Conservation (phyloP, 208 protist species). For the Leishmania tarentolae region DNA sequence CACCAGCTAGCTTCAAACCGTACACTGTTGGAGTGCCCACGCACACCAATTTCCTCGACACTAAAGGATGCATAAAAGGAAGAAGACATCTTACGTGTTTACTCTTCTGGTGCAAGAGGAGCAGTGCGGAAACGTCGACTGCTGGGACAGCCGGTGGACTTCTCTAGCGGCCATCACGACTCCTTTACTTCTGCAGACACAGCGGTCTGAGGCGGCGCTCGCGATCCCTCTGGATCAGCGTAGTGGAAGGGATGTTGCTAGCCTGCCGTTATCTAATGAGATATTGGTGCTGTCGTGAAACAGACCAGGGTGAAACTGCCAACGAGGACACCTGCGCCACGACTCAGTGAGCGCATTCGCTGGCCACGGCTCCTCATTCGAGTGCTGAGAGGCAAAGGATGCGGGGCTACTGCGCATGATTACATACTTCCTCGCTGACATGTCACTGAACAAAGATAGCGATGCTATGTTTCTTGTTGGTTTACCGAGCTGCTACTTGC, state of each 20-base stretch:
- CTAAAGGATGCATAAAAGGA: background rate
- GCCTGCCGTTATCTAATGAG: conserved; percentile 4
- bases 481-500: conserved; percentile 54
- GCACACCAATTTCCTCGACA: background rate
- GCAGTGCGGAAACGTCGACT: background rate
- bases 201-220: conserved; percentile 23
- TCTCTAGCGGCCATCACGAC: conserved; percentile 4
- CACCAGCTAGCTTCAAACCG: background rate
- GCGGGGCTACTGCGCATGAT: conserved; percentile 16
- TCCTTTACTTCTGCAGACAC: background rate
- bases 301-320: conserved; percentile 37
- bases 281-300: conserved; percentile 30
- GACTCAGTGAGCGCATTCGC: conserved; percentile 57
- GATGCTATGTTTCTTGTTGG: conserved; percentile 53
- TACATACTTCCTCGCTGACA: conserved; percentile 57
- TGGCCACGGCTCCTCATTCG: conserved; percentile 52
- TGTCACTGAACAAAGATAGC: conserved; percentile 76
- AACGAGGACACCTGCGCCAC: conserved; percentile 30
- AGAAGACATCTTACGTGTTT: background rate
- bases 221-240: background rate
- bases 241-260: background rate
- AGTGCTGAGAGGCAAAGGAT: conserved; percentile 24
- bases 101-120: too few species aligned
- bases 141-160: background rate
- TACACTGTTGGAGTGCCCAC: background rate